Percentiles rank a stretch among this genome's conserved stretches.
Evolutionary conservation across 2,329 filamentous ascomycete genomes (phyloP).

Genomic region (Sporothrix variecibatus): DNA sequence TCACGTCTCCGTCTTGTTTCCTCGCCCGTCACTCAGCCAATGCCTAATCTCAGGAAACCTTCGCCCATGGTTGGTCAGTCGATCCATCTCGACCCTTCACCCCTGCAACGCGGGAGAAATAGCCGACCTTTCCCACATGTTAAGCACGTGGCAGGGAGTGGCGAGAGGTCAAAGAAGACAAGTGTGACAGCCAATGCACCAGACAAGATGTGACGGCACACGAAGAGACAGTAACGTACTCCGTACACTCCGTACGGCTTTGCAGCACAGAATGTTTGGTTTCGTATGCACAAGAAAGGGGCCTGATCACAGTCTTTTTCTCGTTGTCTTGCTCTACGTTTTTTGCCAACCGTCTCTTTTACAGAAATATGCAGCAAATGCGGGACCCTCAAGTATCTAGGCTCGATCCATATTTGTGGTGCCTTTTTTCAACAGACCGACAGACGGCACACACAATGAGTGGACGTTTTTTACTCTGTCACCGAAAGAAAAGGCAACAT

Average conservation of each 20-base stretch:
- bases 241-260: neutral
- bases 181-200: neutral
- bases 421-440: neutral
- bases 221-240: neutral
- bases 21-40: neutral
- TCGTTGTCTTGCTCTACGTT: neutral
- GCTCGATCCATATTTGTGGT: too few relatives aligned
- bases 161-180: neutral
- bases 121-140: constrained; percentile 23
- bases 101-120: constrained; percentile 20
- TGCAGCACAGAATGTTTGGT: neutral
- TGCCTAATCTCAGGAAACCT: neutral
- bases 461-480: too few relatives aligned
- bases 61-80: neutral
- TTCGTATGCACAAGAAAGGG: neutral
- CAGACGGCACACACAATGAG: too few relatives aligned
- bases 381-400: neutral
- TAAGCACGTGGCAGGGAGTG: constrained; percentile 26
- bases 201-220: neutral
- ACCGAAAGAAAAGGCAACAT: neutral
- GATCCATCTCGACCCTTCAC: constrained; percentile 7
- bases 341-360: neutral
- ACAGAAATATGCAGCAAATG: neutral
- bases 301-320: neutral
- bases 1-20: neutral